A percentile compares a stretch with the other conserved stretches of the same genome.
These are phyloP conservation scores for Zymoseptoria ardabiliae DNA, from an alignment of 2,329 filamentous ascomycete species.

Conservation along the genomic window DNA sequence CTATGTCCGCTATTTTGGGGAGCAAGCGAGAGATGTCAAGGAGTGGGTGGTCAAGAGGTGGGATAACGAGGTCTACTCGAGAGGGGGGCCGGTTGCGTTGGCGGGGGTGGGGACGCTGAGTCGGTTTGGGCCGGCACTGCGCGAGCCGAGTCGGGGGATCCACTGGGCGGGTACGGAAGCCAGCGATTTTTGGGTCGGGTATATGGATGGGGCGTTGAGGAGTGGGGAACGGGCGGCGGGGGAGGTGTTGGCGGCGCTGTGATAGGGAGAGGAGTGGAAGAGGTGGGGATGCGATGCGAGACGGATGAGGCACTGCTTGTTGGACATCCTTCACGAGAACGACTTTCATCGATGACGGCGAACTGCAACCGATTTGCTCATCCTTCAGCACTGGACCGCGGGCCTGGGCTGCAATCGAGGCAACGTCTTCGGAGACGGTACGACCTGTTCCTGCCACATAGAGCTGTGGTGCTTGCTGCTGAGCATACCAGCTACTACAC, in stretches of 20 bases:
- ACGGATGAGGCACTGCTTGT: no score
- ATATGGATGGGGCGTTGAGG: conserved; percentile 24
- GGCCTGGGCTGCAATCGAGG: no score
- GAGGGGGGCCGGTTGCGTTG: conserved; percentile 22
- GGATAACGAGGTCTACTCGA: conserved; percentile 21
- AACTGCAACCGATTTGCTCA: no score
- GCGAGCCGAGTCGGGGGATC: conserved; percentile 12
- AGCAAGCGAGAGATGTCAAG: conserved; percentile 8
- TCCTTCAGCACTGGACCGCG: no score
- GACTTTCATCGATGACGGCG: no score
- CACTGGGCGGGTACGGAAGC: conserved; percentile 25
- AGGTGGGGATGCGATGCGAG: no score
- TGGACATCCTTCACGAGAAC: no score
- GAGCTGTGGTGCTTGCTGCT: no score
- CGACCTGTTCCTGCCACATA: no score
- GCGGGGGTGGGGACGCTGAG: conserved; percentile 17
- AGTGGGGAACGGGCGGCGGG: conserved; percentile 16
- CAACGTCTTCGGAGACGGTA: no score
- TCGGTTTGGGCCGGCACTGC: conserved; percentile 15
- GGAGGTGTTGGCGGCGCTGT: not conserved
- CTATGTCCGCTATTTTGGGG: conserved; percentile 14
- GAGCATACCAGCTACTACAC: no score
- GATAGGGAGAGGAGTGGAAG: no score
- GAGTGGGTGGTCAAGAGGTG: conserved; percentile 21
- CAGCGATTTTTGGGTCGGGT: conserved; percentile 19